Evolutionary conservation across 306 rosid genomes (phyloP).

Genomic region (Herpetospermum pedunculosum): DNA sequence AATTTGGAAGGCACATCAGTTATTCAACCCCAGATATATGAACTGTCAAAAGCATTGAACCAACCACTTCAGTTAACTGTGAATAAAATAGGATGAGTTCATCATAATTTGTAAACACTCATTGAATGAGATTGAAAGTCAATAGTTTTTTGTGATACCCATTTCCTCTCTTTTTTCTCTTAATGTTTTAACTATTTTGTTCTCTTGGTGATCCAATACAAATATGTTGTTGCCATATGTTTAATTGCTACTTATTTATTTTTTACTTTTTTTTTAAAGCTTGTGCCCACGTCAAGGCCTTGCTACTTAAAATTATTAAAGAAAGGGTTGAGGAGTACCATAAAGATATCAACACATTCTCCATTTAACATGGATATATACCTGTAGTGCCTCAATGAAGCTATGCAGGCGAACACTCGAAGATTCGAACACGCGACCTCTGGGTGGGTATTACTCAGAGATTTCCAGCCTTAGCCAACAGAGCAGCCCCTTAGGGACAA

Average conservation of each 20-base stretch:
- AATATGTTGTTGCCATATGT: background rate
- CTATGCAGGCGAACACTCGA: background rate
- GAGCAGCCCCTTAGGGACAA: no score
- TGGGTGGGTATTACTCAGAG: no score
- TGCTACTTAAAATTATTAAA: no score
- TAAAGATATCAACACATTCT: background rate
- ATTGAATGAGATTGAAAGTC: background rate
- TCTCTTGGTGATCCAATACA: background rate
- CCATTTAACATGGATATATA: background rate
- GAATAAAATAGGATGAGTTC: background rate
- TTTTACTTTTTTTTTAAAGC: no score
- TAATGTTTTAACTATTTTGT: background rate
- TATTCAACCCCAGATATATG: background rate
- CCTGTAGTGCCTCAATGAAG: background rate
- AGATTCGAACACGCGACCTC: no score
- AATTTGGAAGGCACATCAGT: background rate
- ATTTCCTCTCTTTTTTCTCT: background rate
- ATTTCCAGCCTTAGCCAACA: no score
- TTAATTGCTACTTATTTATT: no score
- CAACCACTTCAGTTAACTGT: background rate
- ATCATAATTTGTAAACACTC: background rate
- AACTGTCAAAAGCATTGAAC: no score
- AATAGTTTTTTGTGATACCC: background rate
- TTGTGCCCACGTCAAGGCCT: no score
- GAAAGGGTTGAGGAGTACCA: background rate